Base-by-base conservation (phyloP, 139 green algal genomes). In the Ettlia oleoabundans region DNA sequence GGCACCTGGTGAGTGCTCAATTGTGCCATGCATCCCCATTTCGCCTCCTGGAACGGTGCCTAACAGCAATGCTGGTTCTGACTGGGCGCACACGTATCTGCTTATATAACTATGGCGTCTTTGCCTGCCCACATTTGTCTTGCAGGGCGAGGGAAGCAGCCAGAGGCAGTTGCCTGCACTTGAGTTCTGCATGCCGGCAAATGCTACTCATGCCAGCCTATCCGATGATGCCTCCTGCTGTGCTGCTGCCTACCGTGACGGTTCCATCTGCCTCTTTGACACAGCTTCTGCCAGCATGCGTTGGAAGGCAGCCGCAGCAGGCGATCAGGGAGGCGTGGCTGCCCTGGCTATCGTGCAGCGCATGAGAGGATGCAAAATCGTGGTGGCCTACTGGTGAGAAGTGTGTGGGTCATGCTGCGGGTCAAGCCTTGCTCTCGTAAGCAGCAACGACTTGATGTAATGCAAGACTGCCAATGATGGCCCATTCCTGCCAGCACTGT, bases 1-100 rank as follows among this genome's bases (percentile, higher is more conserved):
- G 75, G 75, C 55, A 62, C 19, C 40, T 81, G 75, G 37, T 79
- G 51, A 67, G 72, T 24, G 63, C n/a, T n/a, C n/a, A n/a, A n/a
- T n/a, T n/a, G n/a, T n/a, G n/a, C n/a, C n/a, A n/a, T n/a, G n/a
- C n/a, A n/a, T n/a, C n/a, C n/a, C n/a, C n/a, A n/a, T n/a, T n/a
- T n/a, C n/a, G n/a, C n/a, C n/a, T n/a, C n/a, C n/a, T n/a, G n/a
- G n/a, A n/a, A n/a, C n/a, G n/a, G n/a, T n/a, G n/a, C n/a, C n/a
- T n/a, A n/a, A n/a, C n/a, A n/a, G n/a, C n/a, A n/a, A n/a, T n/a
- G n/a, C n/a, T 66, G 21, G 58, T 24, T n/a, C 58, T 66, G 10
- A 30, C 24, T 19, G 58, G 58, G 24, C 21, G 10, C n/a, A n/a
- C n/a, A n/a, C n/a, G n/a, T n/a, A n/a, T n/a, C n/a, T n/a, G n/a